phyloP scores from a whole-genome alignment of 495 filamentous ascomycete genomes.

The Trichoderma asperelloides region DNA sequence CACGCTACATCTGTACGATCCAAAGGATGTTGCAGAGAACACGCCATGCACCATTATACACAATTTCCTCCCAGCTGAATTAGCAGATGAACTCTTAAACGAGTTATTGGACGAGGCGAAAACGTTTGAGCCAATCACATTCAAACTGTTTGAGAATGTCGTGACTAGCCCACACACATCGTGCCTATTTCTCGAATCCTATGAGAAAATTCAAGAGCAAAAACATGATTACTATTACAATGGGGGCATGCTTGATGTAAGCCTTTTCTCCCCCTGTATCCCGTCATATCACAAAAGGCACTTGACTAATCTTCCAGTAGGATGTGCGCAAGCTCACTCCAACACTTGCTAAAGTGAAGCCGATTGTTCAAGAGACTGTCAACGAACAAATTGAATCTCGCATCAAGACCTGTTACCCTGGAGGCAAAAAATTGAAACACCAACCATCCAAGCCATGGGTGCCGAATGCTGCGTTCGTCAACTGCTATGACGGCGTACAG shows the following conservation, averaged over 20 bases:
- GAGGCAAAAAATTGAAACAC: slow-evolving; percentile 63
- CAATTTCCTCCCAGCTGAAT: slow-evolving; percentile 67
- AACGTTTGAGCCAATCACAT: slow-evolving; percentile 63
- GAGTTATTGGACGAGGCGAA: slow-evolving; percentile 70
- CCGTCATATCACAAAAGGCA: neutral
- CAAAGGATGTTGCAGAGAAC: slow-evolving; percentile 64
- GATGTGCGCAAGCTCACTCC: slow-evolving; percentile 70
- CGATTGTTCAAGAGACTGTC: slow-evolving; percentile 59
- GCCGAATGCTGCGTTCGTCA: slow-evolving; percentile 87
- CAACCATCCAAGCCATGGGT: slow-evolving; percentile 66
- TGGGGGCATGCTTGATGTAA: slow-evolving; percentile 54
- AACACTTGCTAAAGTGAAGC: slow-evolving; percentile 55
- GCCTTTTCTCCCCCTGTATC: slow-evolving; percentile 8
- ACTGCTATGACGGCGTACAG: slow-evolving; percentile 73
- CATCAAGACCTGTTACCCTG: slow-evolving; percentile 49
- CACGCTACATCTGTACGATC: slow-evolving; percentile 73
- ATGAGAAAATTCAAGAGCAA: slow-evolving; percentile 53
- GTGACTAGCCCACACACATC: slow-evolving; percentile 75
- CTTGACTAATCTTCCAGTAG: slow-evolving; percentile 19
- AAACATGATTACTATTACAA: slow-evolving; percentile 79
- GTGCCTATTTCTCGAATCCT: slow-evolving; percentile 67
- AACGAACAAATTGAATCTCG: slow-evolving; percentile 62
- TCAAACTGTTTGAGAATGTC: slow-evolving; percentile 78
- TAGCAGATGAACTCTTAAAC: slow-evolving; percentile 61
- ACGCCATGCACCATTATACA: slow-evolving; percentile 88